A percentile compares a stretch with the other conserved stretches of the same genome.
phyloP scores from a whole-genome alignment of 352 stramenopile species.

The Phytophthora niederhauseri region DNA sequence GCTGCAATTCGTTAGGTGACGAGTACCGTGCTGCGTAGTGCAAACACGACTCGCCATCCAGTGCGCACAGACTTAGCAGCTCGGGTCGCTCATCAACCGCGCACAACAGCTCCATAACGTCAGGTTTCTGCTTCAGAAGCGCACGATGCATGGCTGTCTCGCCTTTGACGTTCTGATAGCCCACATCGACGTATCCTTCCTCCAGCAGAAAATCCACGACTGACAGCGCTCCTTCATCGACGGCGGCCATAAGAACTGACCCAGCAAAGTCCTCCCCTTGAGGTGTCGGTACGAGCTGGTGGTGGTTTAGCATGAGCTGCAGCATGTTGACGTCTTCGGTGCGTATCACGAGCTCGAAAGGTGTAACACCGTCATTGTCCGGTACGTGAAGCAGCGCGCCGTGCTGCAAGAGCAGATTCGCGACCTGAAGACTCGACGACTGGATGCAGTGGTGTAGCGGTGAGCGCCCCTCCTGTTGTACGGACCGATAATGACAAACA shows the following conservation, averaged over 20 bases:
- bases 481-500: neutral
- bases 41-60: conserved; percentile 12
- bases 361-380: conserved; percentile 13
- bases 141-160: conserved; percentile 29
- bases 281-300: conserved; percentile 17
- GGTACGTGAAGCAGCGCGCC: conserved; percentile 17
- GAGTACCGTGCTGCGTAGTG: conserved; percentile 30
- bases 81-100: conserved; percentile 10
- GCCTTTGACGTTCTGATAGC: conserved; percentile 7
- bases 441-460: conserved; percentile 25
- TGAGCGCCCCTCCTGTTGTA: conserved; percentile 20
- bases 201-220: conserved; percentile 26
- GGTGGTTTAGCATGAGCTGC: conserved; percentile 33
- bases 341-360: conserved; percentile 12
- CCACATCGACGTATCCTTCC: conserved; percentile 12
- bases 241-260: conserved; percentile 13
- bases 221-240: conserved; percentile 12
- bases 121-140: neutral
- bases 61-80: neutral
- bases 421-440: conserved; percentile 21
- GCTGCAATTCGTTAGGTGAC: conserved; percentile 5
- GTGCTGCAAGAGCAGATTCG: conserved; percentile 21
- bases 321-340: conserved; percentile 20
- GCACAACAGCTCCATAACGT: conserved; percentile 10
- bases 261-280: conserved; percentile 24